phyloP scores from a whole-genome alignment of 768 basidiomycete genomes.

The Lentinula edodes region DNA sequence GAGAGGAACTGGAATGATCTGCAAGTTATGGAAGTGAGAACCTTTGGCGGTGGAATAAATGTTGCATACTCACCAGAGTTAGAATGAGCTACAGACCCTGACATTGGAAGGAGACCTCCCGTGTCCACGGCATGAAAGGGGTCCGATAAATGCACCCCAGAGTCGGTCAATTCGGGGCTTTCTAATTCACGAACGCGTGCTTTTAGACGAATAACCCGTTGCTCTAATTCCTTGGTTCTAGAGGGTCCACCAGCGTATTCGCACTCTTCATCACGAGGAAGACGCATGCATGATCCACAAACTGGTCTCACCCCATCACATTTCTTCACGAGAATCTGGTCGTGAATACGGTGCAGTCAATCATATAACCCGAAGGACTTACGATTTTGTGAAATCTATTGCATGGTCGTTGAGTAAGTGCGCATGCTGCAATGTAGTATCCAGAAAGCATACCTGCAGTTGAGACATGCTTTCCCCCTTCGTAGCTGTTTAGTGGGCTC shows the following conservation, averaged over 20 bases:
- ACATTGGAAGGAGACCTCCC: neutral
- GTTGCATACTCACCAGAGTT: neutral
- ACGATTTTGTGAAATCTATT: neutral
- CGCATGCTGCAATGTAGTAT: neutral
- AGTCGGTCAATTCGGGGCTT: constrained; percentile 13
- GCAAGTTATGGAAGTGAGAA: neutral
- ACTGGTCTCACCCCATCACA: constrained; percentile 16
- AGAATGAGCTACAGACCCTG: neutral
- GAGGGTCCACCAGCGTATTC: constrained; percentile 39
- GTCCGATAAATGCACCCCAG: constrained; percentile 7
- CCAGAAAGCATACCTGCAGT: constrained; percentile 15
- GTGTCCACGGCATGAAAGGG: neutral
- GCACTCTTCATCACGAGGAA: constrained; percentile 35
- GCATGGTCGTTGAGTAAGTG: neutral
- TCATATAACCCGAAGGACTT: neutral
- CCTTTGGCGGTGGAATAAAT: neutral
- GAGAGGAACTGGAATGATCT: neutral
- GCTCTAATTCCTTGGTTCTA: constrained; percentile 33
- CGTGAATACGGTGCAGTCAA: neutral
- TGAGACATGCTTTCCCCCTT: constrained; percentile 19
- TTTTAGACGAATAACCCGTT: constrained; percentile 29
- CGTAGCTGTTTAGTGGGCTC: constrained; percentile 15
- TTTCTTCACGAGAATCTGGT: constrained; percentile 7
- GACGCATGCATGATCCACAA: constrained; percentile 36
- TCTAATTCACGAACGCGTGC: constrained; percentile 32